These are phyloP conservation scores for Fusarium sp. DNA, from an alignment of 2,329 filamentous ascomycete genomes.

Conservation along the genomic window DNA sequence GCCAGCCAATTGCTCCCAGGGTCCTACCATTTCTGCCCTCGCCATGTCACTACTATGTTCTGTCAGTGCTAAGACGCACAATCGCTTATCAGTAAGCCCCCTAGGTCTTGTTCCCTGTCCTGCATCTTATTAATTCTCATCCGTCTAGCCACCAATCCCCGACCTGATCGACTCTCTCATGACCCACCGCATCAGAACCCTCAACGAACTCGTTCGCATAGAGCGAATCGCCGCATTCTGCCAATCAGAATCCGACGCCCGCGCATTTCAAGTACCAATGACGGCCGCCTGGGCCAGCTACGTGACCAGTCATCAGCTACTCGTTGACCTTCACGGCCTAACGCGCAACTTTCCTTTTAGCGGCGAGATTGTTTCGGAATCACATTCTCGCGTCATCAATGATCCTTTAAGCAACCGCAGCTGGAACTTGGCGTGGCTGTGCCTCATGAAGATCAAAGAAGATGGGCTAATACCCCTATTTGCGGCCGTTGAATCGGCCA, in stretches of 20 bases:
- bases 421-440: slow-evolving; percentile 2
- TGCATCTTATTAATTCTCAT: neutral
- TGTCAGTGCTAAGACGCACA: neutral
- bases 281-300: slow-evolving; percentile 3
- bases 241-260: slow-evolving; percentile 1
- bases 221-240: neutral
- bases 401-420: slow-evolving; percentile 3
- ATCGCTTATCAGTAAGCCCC: neutral
- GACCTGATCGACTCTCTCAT: slow-evolving; percentile 7
- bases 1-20: neutral
- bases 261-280: slow-evolving; percentile 5
- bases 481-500: neutral
- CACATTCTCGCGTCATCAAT: neutral
- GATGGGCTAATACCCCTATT: neutral
- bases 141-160: neutral
- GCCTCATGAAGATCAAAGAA: neutral
- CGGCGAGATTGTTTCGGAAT: neutral
- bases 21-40: neutral
- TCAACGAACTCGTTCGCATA: slow-evolving; percentile 3
- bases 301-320: slow-evolving; percentile 1
- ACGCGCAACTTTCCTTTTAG: slow-evolving; percentile 3
- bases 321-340: neutral
- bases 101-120: neutral
- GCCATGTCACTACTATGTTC: neutral
- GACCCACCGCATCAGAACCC: neutral